Base-by-base conservation (phyloP, 1,139 yeast genomes). In the Blastobotrys ciferrii region DNA sequence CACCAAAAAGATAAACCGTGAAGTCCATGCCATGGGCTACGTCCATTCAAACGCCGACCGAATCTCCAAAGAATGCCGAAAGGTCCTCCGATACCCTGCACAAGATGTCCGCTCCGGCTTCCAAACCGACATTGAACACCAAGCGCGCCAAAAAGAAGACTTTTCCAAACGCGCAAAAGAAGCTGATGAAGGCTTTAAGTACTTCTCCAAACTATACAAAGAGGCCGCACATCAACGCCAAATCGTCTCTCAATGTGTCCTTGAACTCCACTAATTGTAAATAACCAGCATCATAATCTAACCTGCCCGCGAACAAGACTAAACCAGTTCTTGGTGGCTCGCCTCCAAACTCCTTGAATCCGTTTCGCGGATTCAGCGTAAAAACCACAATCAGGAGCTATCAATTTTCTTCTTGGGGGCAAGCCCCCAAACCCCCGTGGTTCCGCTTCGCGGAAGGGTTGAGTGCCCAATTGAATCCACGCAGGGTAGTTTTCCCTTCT, bases 21-120 rank as follows among this genome's bases (percentile, higher is more conserved):
- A 84, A 59, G 72, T 92, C 32, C 71, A 74, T 32, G 79, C 76
- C 17, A 68, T 82, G 59, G 96, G 89, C 53, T 92, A 88, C 60
- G 81, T 86, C 9, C 94, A 86, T 58, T 64, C 74, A 39, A 91
- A 91, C 64, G 82, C 96, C 1, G 77, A 77, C 48, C 75, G 98
- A 53, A 79, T 92, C 9, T 74, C 96, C 0, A 81, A 80, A 57
- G 98, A 92, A 63, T 86, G 89, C 52, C 76, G 95, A 33, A 81
- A 82, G 58, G 96, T 92, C 1, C 73, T 92, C 60, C 80, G 78
- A 59, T 82, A 77, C 61, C 98, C 98, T 4, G 78, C 88, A 0
- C 81, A 91, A 56, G 96, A 89, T 61, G 87, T 92, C 2, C 79
- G 87, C 61, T 78, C 80, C 47, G 81, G 83, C 41, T 84, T 89